A percentile compares a stretch with the other conserved stretches of the same genome.
These are phyloP conservation scores for Drechslerella stenobrocha DNA, from an alignment of 2,329 filamentous ascomycete genomes.

Conservation along the genomic window DNA sequence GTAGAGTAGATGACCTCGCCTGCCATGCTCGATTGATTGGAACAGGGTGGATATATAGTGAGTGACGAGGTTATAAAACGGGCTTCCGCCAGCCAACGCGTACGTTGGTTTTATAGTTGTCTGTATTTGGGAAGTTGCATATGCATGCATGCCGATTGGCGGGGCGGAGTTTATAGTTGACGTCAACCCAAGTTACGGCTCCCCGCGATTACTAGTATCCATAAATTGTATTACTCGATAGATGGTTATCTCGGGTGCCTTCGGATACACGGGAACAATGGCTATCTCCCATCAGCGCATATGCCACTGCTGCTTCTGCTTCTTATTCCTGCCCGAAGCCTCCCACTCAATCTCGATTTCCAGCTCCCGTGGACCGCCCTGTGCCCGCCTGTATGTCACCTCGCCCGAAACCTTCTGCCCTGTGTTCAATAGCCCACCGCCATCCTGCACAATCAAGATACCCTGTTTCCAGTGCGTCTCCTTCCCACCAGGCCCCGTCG, in stretches of 20 bases:
- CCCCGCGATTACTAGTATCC: too few species aligned
- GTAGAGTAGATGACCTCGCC: constrained; percentile 50
- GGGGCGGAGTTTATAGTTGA: not conserved
- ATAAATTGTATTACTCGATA: not conserved
- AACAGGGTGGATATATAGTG: not conserved
- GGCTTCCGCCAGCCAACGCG: not conserved
- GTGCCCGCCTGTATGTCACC: constrained; percentile 70
- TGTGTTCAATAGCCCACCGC: constrained; percentile 59
- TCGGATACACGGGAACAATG: not conserved
- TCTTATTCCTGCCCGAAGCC: constrained; percentile 56
- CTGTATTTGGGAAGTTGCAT: not conserved
- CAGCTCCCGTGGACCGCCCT: constrained; percentile 70
- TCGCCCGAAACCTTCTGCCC: constrained; percentile 67
- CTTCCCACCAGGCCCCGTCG: constrained; percentile 74
- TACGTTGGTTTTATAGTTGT: not conserved
- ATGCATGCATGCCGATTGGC: not conserved
- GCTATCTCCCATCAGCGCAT: constrained; percentile 15
- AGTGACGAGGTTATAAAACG: not conserved
- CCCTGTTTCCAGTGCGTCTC: constrained; percentile 92
- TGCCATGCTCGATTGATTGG: constrained; percentile 10
- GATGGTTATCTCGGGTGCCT: not conserved
- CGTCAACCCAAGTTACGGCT: constrained; percentile 1
- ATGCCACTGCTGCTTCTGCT: constrained; percentile 60
- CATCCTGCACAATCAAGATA: constrained; percentile 69
- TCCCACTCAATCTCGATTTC: constrained; percentile 69